These are phyloP conservation scores for Neofusicoccum sp. DNA, from an alignment of 2,329 filamentous ascomycete genomes.

Conservation along the genomic window DNA sequence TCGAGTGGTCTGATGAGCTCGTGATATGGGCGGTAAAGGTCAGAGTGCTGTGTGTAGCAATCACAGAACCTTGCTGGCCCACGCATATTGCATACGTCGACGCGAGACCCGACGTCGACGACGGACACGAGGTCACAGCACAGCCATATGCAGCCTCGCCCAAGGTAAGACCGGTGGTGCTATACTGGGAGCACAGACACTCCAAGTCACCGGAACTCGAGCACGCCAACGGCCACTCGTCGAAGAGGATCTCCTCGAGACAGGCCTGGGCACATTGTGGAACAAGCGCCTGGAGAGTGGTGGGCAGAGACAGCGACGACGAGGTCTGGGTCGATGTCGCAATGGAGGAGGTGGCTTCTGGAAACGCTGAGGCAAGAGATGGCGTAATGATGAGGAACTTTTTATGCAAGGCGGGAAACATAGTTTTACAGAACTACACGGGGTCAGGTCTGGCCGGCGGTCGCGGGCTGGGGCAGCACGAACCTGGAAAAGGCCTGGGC, in stretches of 20 bases:
- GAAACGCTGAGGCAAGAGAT: constrained; percentile 10
- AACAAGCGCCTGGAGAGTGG: constrained; percentile 42
- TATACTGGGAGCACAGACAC: constrained; percentile 41
- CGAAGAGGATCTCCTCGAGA: constrained; percentile 31
- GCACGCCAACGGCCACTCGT: constrained; percentile 36
- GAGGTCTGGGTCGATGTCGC: not conserved
- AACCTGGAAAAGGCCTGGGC: constrained; percentile 30
- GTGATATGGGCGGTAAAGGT: constrained; percentile 26
- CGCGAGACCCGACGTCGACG: constrained; percentile 14
- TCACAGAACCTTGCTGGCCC: constrained; percentile 34
- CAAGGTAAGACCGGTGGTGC: constrained; percentile 34
- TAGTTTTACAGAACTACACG: constrained; percentile 24
- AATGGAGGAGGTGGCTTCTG: constrained; percentile 1
- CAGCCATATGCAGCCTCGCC: constrained; percentile 40
- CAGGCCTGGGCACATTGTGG: constrained; percentile 54
- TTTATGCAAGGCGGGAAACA: constrained; percentile 23
- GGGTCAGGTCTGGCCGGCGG: not conserved
- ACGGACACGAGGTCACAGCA: constrained; percentile 29
- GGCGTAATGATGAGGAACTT: constrained; percentile 8
- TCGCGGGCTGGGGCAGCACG: constrained; percentile 18
- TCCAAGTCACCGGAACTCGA: constrained; percentile 30
- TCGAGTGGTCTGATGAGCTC: not conserved
- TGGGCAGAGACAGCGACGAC: constrained; percentile 48
- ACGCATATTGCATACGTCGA: constrained; percentile 38
- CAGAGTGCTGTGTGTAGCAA: constrained; percentile 36